These are phyloP conservation scores for Suillus brevipes DNA, from an alignment of 768 basidiomycete species.

Conservation along the genomic window DNA sequence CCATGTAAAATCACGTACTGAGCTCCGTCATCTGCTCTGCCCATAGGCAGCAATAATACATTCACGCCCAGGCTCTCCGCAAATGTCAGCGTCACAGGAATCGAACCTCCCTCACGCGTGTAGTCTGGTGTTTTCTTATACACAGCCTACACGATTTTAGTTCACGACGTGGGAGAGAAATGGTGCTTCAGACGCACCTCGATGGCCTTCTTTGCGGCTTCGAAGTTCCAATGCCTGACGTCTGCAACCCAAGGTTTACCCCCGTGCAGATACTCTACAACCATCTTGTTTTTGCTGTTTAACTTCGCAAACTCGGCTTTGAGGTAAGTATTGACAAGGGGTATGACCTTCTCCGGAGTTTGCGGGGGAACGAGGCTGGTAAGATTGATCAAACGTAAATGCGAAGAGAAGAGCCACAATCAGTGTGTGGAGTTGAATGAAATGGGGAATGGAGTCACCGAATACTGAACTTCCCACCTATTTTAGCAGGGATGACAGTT, in stretches of 20 bases:
- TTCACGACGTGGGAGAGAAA: neutral
- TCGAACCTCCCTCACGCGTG: constrained; percentile 92
- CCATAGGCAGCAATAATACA: constrained; percentile 89
- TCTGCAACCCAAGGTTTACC: constrained; percentile 92
- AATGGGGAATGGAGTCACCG: constrained; percentile 48
- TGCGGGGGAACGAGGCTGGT: constrained; percentile 81
- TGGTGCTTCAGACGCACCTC: constrained; percentile 43
- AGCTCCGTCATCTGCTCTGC: constrained; percentile 91
- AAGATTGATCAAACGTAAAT: neutral
- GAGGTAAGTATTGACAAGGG: constrained; percentile 70
- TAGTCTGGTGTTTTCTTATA: constrained; percentile 78
- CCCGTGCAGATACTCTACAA: constrained; percentile 69
- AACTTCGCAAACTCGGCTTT: constrained; percentile 82
- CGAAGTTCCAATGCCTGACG: constrained; percentile 88
- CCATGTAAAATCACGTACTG: constrained; percentile 54
- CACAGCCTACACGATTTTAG: constrained; percentile 33
- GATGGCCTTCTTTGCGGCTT: constrained; percentile 86
- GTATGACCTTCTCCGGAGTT: constrained; percentile 71
- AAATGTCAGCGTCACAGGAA: constrained; percentile 92
- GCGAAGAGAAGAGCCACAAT: neutral
- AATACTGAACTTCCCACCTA: constrained; percentile 91
- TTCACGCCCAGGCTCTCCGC: constrained; percentile 86
- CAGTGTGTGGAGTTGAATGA: neutral
- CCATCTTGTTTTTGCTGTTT: constrained; percentile 79
- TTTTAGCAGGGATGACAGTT: constrained; percentile 93